phyloP scores from a whole-genome alignment of 192 early-diverging fungal species.

The Backusella tuberculispora region DNA sequence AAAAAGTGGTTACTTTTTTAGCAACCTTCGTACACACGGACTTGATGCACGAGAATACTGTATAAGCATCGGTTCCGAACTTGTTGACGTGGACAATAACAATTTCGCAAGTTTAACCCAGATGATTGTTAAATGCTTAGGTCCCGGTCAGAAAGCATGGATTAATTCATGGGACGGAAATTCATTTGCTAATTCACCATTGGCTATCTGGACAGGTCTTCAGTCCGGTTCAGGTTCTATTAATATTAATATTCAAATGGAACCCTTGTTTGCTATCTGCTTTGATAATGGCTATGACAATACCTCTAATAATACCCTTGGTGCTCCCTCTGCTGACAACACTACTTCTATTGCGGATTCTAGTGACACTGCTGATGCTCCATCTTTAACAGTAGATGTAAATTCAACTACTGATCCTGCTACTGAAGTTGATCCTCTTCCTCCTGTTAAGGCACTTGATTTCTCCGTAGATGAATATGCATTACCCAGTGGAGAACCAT shows the following conservation, averaged over 20 bases:
- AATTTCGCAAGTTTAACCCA: background rate
- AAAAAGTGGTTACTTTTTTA: background rate
- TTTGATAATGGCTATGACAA: background rate
- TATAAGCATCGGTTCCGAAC: background rate
- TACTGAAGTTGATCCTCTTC: too few relatives aligned
- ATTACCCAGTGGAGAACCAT: too few relatives aligned
- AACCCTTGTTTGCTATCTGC: background rate
- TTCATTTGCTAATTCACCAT: background rate
- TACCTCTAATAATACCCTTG: too few relatives aligned
- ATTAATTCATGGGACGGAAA: constrained; percentile 12
- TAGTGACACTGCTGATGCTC: too few relatives aligned
- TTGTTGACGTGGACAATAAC: background rate
- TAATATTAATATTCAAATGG: background rate
- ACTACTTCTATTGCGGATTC: too few relatives aligned
- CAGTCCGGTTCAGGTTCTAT: background rate
- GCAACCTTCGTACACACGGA: too few relatives aligned
- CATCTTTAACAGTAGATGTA: too few relatives aligned
- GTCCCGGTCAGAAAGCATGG: background rate
- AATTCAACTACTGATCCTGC: too few relatives aligned
- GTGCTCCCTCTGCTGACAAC: too few relatives aligned
- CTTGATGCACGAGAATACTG: background rate
- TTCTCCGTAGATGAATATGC: too few relatives aligned
- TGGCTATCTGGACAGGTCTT: background rate
- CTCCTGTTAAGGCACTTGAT: too few relatives aligned
- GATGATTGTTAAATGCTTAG: background rate